A percentile compares a stretch with the other conserved stretches of the same genome.
These are phyloP conservation scores for Tolypocladium ovalisporum DNA, from an alignment of 2,329 filamentous ascomycete species.

Conservation along the genomic window DNA sequence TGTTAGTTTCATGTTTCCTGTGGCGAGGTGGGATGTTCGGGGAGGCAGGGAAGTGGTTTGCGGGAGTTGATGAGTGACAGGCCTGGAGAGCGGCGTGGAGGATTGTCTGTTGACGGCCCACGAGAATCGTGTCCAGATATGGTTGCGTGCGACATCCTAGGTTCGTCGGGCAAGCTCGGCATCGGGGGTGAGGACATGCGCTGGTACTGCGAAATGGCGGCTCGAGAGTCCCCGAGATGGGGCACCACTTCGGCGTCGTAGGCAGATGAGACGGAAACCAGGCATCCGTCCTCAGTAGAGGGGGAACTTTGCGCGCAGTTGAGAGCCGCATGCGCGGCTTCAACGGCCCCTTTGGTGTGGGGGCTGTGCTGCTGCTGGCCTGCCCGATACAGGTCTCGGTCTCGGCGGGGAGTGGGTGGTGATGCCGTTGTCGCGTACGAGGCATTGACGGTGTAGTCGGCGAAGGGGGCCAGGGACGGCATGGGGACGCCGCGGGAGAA, in stretches of 20 bases:
- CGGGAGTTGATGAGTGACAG: constrained; percentile 14
- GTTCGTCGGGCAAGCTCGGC: constrained; percentile 8
- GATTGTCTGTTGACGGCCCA: not conserved
- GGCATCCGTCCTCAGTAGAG: not conserved
- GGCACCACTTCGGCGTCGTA: not conserved
- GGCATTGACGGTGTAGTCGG: constrained; percentile 14
- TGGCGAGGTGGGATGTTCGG: constrained; percentile 8
- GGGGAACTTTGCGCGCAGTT: not conserved
- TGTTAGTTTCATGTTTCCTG: not conserved
- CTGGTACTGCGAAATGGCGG: constrained; percentile 7
- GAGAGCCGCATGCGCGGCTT: not conserved
- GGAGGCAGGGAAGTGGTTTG: constrained; percentile 27
- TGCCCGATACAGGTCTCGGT: not conserved
- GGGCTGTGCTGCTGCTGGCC: not conserved
- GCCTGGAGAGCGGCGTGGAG: not conserved
- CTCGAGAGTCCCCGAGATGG: constrained; percentile 5
- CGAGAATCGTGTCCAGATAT: not conserved
- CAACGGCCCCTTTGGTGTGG: not conserved
- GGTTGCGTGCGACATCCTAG: constrained; percentile 3
- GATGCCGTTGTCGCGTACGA: constrained; percentile 12
- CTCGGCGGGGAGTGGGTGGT: constrained; percentile 5
- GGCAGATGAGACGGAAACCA: not conserved
- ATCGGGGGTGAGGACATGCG: constrained; percentile 17
- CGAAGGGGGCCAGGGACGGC: constrained; percentile 17
- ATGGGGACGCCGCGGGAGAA: constrained; percentile 50